These are phyloP conservation scores for Aphanomyces invadans DNA, from an alignment of 352 stramenopile species.

Conservation along the genomic window DNA sequence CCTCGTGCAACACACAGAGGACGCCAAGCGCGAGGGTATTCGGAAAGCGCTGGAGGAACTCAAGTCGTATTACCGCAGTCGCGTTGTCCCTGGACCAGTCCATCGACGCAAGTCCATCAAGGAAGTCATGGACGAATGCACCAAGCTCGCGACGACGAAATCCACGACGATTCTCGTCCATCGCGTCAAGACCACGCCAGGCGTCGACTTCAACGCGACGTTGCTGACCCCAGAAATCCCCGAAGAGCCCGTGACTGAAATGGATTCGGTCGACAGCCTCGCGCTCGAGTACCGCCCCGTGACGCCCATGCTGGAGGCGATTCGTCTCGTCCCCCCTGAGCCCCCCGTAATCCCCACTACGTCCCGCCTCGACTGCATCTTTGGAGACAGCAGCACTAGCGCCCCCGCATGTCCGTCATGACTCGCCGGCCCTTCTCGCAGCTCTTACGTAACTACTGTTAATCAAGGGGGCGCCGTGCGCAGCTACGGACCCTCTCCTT, in stretches of 20 bases:
- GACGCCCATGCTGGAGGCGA: not conserved
- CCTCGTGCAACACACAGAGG: not conserved
- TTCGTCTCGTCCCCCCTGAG: not conserved
- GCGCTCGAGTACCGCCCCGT: not conserved
- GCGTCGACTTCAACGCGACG: not conserved
- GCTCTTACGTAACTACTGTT: no score
- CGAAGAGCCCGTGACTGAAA: not conserved
- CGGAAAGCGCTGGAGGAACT: not conserved
- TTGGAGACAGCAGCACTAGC: no score
- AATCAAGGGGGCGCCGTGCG: no score
- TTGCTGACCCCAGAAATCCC: not conserved
- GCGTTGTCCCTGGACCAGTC: not conserved
- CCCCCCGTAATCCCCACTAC: no score
- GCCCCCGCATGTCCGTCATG: no score
- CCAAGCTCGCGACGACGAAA: not conserved
- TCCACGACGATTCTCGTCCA: not conserved
- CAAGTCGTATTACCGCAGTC: not conserved
- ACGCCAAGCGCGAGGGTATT: not conserved
- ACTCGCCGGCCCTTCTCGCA: no score
- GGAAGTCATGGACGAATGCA: not conserved
- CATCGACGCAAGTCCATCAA: not conserved
- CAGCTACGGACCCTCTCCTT: no score
- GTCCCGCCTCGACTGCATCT: no score
- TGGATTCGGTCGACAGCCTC: conserved; percentile 8
- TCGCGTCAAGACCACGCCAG: not conserved